Evolutionary conservation across 805 yeast genomes (phyloP).

Genomic region (Wickerhamiella dianesei): DNA sequence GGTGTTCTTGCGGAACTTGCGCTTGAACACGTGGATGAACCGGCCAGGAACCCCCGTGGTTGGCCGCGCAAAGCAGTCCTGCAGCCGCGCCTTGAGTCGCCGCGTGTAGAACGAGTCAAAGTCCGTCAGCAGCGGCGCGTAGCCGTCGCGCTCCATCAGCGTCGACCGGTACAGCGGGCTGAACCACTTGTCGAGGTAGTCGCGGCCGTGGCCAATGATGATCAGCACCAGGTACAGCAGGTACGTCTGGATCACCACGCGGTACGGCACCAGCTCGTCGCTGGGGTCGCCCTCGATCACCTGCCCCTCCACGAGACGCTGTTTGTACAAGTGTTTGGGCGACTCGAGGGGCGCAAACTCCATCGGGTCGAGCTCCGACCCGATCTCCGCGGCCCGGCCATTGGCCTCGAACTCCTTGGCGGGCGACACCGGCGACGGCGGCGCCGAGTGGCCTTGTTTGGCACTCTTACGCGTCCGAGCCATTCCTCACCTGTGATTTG

Average conservation of each 20-base stretch:
- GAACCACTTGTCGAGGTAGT: constrained; percentile 69
- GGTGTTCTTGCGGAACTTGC: constrained; percentile 47
- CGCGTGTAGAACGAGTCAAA: constrained; percentile 90
- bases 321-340: constrained; percentile 47
- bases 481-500: too few relatives aligned
- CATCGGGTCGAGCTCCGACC: constrained; percentile 19
- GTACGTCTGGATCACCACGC: constrained; percentile 67
- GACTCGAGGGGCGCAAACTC: constrained; percentile 66
- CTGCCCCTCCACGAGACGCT: constrained; percentile 31
- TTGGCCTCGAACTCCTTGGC: not conserved
- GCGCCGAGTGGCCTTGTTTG: not conserved
- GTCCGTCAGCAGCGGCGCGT: constrained; percentile 91
- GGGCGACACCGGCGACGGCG: not conserved
- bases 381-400: constrained; percentile 5
- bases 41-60: constrained; percentile 98
- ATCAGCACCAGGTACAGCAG: constrained; percentile 72
- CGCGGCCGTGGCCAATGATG: constrained; percentile 80
- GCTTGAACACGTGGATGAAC: constrained; percentile 64
- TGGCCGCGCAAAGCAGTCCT: constrained; percentile 90
- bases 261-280: constrained; percentile 80
- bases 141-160: constrained; percentile 67
- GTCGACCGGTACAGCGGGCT: constrained; percentile 51
- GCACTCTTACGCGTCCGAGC: not conserved
- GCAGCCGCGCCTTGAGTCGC: constrained; percentile 77
- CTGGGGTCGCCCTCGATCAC: constrained; percentile 33